phyloP scores from a whole-genome alignment of 1,284 basidiomycete species.

The Cutaneotrichosporon sp. region DNA sequence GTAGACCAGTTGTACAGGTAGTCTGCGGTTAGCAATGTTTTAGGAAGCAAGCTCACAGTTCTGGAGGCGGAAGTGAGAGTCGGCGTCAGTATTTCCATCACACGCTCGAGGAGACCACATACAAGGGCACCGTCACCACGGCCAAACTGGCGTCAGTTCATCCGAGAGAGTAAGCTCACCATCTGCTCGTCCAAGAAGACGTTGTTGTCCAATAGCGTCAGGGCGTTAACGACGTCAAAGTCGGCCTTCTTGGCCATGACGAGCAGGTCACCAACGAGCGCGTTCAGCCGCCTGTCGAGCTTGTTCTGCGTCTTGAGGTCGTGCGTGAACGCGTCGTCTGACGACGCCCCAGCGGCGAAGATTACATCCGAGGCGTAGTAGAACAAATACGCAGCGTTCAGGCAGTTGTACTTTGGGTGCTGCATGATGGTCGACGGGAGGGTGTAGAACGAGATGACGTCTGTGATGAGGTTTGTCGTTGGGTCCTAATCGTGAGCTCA shows the following conservation, averaged over 20 bases:
- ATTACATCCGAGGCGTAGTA: constrained; percentile 53
- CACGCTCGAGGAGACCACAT: constrained; percentile 51
- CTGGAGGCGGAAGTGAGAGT: constrained; percentile 9
- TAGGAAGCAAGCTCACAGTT: constrained; percentile 27
- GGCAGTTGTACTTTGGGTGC: constrained; percentile 43
- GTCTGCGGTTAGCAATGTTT: constrained; percentile 40
- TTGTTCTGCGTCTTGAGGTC: constrained; percentile 58
- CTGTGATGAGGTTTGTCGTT: constrained; percentile 75
- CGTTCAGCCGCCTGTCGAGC: constrained; percentile 66
- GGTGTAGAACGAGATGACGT: constrained; percentile 95
- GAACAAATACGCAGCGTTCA: constrained; percentile 56
- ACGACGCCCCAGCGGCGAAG: constrained; percentile 28
- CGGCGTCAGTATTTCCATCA: not conserved
- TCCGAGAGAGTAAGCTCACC: constrained; percentile 52
- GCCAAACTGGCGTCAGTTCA: constrained; percentile 62
- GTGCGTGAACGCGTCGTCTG: constrained; percentile 29
- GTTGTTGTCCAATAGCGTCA: constrained; percentile 92
- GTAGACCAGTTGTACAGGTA: constrained; percentile 94
- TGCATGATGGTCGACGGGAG: constrained; percentile 70
- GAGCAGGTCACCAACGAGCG: constrained; percentile 71
- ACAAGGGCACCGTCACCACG: constrained; percentile 76
- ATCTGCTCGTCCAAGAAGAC: constrained; percentile 74
- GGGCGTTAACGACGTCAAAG: constrained; percentile 94
- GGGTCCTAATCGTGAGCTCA: constrained; percentile 59
- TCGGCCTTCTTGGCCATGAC: constrained; percentile 72